Conservation (phyloP, 2,329 filamentous ascomycete species). For the Penicillium palitans region DNA sequence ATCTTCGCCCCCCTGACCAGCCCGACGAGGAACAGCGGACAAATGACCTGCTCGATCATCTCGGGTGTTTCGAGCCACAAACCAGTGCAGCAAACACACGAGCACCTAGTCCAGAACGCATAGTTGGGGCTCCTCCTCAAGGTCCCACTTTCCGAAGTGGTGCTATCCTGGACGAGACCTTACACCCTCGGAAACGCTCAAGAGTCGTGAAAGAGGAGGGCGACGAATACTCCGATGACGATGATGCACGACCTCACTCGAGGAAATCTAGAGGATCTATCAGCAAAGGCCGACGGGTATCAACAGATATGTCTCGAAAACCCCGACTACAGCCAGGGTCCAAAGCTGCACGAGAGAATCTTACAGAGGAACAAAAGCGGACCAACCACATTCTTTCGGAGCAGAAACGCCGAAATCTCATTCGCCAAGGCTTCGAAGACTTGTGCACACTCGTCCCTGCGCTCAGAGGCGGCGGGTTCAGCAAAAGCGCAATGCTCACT, state of each 20-base stretch:
- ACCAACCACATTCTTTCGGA: slow-evolving; percentile 86
- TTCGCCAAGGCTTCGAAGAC: slow-evolving; percentile 79
- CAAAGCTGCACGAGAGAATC: slow-evolving; percentile 55
- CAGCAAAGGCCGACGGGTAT: slow-evolving; percentile 34
- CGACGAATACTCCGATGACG: slow-evolving; percentile 36
- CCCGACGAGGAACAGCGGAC: slow-evolving; percentile 61
- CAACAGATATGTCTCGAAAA: slow-evolving; percentile 42
- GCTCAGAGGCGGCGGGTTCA: slow-evolving; percentile 71
- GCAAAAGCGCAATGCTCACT: slow-evolving; percentile 76
- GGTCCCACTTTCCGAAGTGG: slow-evolving; percentile 8
- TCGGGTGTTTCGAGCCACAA: slow-evolving; percentile 59
- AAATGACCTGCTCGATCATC: slow-evolving; percentile 55
- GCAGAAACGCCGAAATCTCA: slow-evolving; percentile 79
- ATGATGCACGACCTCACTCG: slow-evolving; percentile 40
- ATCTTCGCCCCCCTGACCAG: slow-evolving; percentile 56
- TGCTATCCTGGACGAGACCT: slow-evolving; percentile 23
- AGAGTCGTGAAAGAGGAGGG: slow-evolving; percentile 42
- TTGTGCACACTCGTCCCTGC: slow-evolving; percentile 75
- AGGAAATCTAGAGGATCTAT: slow-evolving; percentile 52
- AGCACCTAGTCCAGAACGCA: slow-evolving; percentile 56
- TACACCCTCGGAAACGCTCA: slow-evolving; percentile 36
- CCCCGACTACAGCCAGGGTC: slow-evolving; percentile 29
- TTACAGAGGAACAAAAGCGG: slow-evolving; percentile 77
- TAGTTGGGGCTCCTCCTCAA: slow-evolving; percentile 12
- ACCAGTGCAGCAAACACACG: slow-evolving; percentile 62